Percentiles rank a stretch among this genome's conserved stretches.
These are phyloP conservation scores for Populus tomentosa DNA, from an alignment of 441 rosid genomes.

Conservation along the genomic window DNA sequence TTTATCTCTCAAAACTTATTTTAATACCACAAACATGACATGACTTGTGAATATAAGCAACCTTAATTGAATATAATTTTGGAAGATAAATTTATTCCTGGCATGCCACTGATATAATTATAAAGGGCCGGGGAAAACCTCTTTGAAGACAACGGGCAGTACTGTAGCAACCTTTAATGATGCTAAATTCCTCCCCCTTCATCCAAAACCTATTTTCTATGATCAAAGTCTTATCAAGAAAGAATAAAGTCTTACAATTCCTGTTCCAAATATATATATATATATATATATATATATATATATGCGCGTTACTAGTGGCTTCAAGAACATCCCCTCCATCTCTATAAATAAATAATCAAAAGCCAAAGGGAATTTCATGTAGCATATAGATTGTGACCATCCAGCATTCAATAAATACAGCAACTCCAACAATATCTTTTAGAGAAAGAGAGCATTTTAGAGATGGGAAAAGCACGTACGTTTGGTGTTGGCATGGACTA, in stretches of 20 bases:
- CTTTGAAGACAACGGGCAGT: background rate
- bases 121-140: background rate
- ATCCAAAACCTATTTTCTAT: background rate
- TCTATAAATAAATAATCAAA: background rate
- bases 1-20: no score
- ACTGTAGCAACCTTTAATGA: background rate
- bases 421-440: background rate
- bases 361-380: background rate
- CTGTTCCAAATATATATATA: background rate
- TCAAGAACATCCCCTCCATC: slow-evolving; percentile 1
- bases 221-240: background rate
- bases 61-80: background rate
- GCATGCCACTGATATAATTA: background rate
- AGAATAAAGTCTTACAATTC: background rate
- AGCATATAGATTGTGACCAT: background rate
- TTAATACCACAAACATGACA: background rate
- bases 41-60: background rate
- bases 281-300: no score
- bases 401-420: background rate
- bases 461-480: slow-evolving; percentile 34
- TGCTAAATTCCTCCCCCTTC: background rate
- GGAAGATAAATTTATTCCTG: background rate
- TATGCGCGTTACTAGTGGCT: background rate
- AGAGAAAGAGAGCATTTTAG: background rate
- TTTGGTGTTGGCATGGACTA: slow-evolving; percentile 47